phyloP scores from a whole-genome alignment of 768 basidiomycete species.

The Tulasnella sp. region DNA sequence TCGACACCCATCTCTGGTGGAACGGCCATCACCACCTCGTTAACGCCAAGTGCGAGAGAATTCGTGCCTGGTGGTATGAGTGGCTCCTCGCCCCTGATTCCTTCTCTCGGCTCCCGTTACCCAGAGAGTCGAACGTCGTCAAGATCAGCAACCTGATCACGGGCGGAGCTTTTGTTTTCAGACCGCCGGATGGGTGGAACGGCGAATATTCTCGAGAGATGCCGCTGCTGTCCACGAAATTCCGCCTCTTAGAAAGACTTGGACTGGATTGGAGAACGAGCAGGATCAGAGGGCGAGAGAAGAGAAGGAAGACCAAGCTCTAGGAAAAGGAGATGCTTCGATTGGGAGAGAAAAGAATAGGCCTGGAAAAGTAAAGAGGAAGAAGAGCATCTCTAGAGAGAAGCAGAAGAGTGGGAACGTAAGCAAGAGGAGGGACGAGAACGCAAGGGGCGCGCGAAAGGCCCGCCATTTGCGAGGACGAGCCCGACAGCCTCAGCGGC shows the following conservation, averaged over 20 bases:
- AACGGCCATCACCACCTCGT: constrained; percentile 16
- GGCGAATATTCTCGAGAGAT: constrained; percentile 18
- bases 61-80: constrained; percentile 48
- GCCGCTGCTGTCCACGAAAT: constrained; percentile 30
- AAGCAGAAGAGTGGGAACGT: constrained; percentile 29
- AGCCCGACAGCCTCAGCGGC: constrained; percentile 82
- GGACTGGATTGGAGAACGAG: constrained; percentile 58
- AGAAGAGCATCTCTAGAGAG: constrained; percentile 30
- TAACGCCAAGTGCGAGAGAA: constrained; percentile 55
- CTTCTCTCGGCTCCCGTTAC: constrained; percentile 22
- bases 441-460: constrained; percentile 25
- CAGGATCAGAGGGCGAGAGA: constrained; percentile 46
- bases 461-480: constrained; percentile 94
- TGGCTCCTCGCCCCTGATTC: neutral
- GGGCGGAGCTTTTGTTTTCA: constrained; percentile 57
- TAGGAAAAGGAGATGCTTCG: constrained; percentile 32
- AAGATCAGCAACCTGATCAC: constrained; percentile 49
- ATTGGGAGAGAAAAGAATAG: constrained; percentile 31
- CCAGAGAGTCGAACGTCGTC: constrained; percentile 37
- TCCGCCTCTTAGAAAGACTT: constrained; percentile 25
- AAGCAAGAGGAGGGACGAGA: constrained; percentile 30
- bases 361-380: constrained; percentile 32
- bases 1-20: neutral
- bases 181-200: constrained; percentile 41
- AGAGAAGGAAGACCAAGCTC: constrained; percentile 24